A percentile compares a stretch with the other conserved stretches of the same genome.
phyloP scores from a whole-genome alignment of 2,329 filamentous ascomycete genomes.

The Penicillium concentricum region DNA sequence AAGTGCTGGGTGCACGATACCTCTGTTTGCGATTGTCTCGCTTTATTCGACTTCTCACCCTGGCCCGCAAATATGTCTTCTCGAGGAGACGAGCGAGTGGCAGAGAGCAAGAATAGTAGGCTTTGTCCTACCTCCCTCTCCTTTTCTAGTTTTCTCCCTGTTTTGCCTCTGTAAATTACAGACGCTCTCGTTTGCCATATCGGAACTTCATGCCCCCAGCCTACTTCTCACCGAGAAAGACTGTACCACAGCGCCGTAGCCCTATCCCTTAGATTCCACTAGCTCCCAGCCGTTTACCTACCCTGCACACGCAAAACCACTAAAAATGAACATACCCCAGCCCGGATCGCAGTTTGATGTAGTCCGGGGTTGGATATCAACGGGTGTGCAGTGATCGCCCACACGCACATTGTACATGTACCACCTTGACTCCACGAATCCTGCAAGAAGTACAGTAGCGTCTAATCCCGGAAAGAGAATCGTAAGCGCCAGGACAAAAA shows the following conservation, averaged over 20 bases:
- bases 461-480: neutral
- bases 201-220: neutral
- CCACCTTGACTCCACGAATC: slow-evolving; percentile 6
- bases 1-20: neutral
- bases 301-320: neutral
- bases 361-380: slow-evolving; percentile 18
- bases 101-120: neutral
- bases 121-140: neutral
- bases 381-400: slow-evolving; percentile 12
- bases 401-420: slow-evolving; percentile 16
- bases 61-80: neutral
- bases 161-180: neutral
- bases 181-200: slow-evolving; percentile 6
- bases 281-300: neutral
- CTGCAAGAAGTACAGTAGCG: slow-evolving; percentile 9
- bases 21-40: slow-evolving; percentile 9
- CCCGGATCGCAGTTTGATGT: slow-evolving; percentile 4
- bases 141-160: neutral
- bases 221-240: neutral
- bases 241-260: neutral
- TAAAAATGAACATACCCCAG: neutral
- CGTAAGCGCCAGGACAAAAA: neutral
- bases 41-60: neutral
- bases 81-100: neutral
- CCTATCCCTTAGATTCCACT: neutral